Conservation (phyloP, 1,284 basidiomycete species). For the Marasmius fiardii region DNA sequence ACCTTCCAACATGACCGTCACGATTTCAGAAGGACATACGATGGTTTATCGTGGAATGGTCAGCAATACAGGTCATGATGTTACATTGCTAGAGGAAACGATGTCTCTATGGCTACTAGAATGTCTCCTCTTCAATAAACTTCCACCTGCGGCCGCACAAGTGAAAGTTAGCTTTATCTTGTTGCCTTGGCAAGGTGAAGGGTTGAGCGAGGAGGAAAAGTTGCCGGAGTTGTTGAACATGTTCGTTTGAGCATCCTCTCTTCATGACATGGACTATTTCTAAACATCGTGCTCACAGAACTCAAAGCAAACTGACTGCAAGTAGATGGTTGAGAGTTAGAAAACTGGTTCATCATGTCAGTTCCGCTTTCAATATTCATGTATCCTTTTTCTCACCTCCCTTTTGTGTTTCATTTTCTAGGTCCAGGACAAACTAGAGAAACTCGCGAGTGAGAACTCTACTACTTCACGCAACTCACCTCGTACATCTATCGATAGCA, state of each 20-base stretch:
- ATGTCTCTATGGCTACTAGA: conserved; percentile 91
- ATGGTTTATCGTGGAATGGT: conserved; percentile 74
- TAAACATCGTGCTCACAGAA: conserved; percentile 30
- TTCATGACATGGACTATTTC: conserved; percentile 5
- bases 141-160: conserved; percentile 39
- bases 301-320: conserved; percentile 86
- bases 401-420: conserved; percentile 23
- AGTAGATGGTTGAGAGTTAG: conserved; percentile 81
- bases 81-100: conserved; percentile 67
- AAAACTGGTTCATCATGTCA: conserved; percentile 81
- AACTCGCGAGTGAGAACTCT: conserved; percentile 34
- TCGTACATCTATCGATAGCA: conserved; percentile 42
- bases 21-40: conserved; percentile 85
- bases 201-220: conserved; percentile 45
- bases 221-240: conserved; percentile 76
- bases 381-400: neutral
- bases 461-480: conserved; percentile 34
- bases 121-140: conserved; percentile 75
- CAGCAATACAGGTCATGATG: conserved; percentile 51
- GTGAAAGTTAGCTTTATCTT: conserved; percentile 88
- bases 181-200: conserved; percentile 67
- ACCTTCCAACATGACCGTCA: conserved; percentile 62
- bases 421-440: conserved; percentile 88
- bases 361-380: conserved; percentile 23
- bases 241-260: conserved; percentile 37